Conservation (phyloP, 805 yeast genomes). For the Lachancea dasiensis region DNA sequence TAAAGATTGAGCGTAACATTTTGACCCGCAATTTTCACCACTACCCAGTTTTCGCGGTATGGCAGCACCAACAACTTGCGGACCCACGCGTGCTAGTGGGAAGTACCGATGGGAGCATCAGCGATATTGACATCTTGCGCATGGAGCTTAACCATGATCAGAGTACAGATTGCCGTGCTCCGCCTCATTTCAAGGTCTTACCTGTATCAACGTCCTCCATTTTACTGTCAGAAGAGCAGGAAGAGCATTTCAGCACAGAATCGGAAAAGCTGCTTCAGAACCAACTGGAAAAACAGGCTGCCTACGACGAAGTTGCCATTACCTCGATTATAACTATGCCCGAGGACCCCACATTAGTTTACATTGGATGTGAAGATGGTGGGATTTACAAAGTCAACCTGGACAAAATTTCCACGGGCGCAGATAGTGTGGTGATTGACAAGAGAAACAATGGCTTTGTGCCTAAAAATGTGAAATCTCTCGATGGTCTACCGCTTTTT, state of each 20-base stretch:
- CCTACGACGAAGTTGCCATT: slow-evolving; percentile 17
- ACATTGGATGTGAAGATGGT: slow-evolving; percentile 26
- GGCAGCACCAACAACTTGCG: slow-evolving; percentile 14
- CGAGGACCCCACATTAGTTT: slow-evolving; percentile 18
- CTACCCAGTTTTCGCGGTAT: slow-evolving; percentile 16
- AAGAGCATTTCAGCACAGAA: not conserved
- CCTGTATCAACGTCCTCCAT: slow-evolving; percentile 17
- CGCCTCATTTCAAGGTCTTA: slow-evolving; percentile 9
- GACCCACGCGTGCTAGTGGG: slow-evolving; percentile 17
- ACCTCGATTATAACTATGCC: slow-evolving; percentile 18
- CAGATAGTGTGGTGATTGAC: slow-evolving; percentile 10
- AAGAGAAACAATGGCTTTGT: slow-evolving; percentile 21
- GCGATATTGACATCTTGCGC: slow-evolving; percentile 19
- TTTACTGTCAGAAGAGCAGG: slow-evolving; percentile 4
- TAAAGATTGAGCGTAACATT: slow-evolving; percentile 18
- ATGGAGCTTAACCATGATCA: slow-evolving; percentile 15
- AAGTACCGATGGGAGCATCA: slow-evolving; percentile 18
- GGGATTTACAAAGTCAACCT: slow-evolving; percentile 22
- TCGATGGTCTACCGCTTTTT: no score
- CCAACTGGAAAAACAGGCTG: slow-evolving; percentile 13
- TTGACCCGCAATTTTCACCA: slow-evolving; percentile 18
- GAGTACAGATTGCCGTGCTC: slow-evolving; percentile 4
- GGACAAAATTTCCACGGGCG: slow-evolving; percentile 8
- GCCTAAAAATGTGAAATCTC: slow-evolving; percentile 12
- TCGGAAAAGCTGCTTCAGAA: slow-evolving; percentile 4